Percentiles rank a stretch among this genome's conserved stretches.
These are phyloP conservation scores for Phytopythium boreale DNA, from an alignment of 352 stramenopile species.

Conservation along the genomic window DNA sequence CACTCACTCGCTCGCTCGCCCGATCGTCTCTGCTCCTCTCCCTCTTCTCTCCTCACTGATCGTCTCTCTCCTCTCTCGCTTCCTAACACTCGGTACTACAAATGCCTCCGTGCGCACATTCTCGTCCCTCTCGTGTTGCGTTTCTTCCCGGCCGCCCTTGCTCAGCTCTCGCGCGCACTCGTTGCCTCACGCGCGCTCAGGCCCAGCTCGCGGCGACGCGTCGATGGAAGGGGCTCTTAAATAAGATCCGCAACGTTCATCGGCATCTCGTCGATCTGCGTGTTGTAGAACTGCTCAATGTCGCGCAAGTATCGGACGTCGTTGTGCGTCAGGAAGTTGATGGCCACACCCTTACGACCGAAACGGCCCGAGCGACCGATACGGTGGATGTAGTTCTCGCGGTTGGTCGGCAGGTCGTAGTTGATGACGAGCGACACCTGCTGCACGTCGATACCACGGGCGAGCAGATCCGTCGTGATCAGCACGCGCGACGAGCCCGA, in stretches of 20 bases:
- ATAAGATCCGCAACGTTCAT: conserved; percentile 99
- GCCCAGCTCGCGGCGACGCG: conserved; percentile 8
- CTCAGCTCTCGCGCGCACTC: neutral
- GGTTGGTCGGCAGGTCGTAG: conserved; percentile 99
- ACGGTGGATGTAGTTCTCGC: conserved; percentile 99
- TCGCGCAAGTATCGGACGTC: conserved; percentile 98
- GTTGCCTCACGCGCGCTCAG: conserved; percentile 4
- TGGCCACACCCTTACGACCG: conserved; percentile 99
- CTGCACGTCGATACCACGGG: conserved; percentile 99
- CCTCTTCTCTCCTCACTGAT: conserved; percentile 14
- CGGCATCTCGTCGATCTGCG: conserved; percentile 99
- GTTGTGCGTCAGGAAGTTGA: conserved; percentile 99
- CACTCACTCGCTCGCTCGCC: conserved; percentile 19
- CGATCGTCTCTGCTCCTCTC: conserved; percentile 5
- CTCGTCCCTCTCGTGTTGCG: conserved; percentile 31
- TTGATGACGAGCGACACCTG: conserved; percentile 99
- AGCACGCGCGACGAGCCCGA: conserved; percentile 98
- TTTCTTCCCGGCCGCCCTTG: conserved; percentile 1
- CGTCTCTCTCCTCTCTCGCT: conserved; percentile 25
- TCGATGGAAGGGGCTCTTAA: conserved; percentile 72
- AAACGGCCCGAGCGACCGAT: conserved; percentile 99
- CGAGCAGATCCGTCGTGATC: conserved; percentile 99
- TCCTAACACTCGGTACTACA: conserved; percentile 37
- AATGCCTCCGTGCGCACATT: conserved; percentile 22
- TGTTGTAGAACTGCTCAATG: conserved; percentile 99